Evolutionary conservation across 306 rosid species (phyloP), one percentile per base, ranked within the genome.

Genomic region (Malus orientalis): DNA sequence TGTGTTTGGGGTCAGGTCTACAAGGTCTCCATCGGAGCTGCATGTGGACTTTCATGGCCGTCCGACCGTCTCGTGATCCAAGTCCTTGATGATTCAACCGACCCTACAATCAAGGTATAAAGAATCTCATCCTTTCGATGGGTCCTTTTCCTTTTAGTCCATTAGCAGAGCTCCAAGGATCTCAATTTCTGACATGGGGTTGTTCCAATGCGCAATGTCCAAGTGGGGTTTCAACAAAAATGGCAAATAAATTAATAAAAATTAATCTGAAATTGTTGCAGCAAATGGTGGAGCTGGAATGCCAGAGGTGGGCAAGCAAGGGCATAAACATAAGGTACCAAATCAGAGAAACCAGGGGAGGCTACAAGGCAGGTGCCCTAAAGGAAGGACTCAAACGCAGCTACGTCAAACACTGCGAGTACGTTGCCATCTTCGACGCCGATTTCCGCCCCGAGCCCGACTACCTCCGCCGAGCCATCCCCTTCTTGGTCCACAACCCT

Each of bases 41-140:
- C 99, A 73, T 96, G 99, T 49, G 91, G 89, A 0, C 98, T 96
- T 69, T 96, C 98, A 61, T 96, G 99, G 99, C 98, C 99, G 40
- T 55, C 98, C 3, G 98, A 96, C 63, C 97, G 99, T 42, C 93
- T 96, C 19, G 99, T 96, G 83, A 96, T 96, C 80, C 99, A 96
- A 87, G 98, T 96, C 40, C 93, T 96, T 1, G 99, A 96, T 51
- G 99, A 96, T 83, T 92, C 98, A 47, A 96, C 99, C 45, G 99
- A 96, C 86, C 93, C 96, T 19, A 76, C 82, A 18, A 69, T 96
- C 62, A 96, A 96, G 97, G 99, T 95, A 84, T 64, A 6, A 19
- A 66, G n/a, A 30, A 15, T 1, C 36, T 19, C 11, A 64, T 30
- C 42, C 9, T 32, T 32, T 32, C 69, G 25, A 60, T 60, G 65